Base-by-base conservation (phyloP, 31 red algal species). In the Bonnemaisonia californica region DNA sequence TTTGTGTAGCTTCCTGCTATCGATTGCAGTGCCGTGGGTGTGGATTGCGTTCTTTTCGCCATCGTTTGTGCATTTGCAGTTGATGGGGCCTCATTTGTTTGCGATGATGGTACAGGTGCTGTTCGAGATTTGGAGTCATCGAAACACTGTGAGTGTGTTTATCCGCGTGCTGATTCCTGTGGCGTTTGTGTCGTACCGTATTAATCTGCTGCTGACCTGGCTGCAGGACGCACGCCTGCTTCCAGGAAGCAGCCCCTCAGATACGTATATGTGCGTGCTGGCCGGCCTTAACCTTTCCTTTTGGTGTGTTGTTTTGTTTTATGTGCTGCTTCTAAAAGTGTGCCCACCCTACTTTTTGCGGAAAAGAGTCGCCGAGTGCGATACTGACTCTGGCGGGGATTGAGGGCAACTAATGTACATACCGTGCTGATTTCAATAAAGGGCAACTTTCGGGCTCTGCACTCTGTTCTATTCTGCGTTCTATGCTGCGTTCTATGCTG, bases 101-200 rank as follows among this genome's bases (percentile, higher is more conserved):
- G 28, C 75, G 24, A 84, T 84, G 81, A 84, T 84, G 81, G 69
- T 67, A n/a, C 81, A 84, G 37, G 81, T 84, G 39, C 59, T 84
- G 67, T 84, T 84, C 27, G 81, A 84, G 69, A 84, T 84, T 27
- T 84, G 81, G 81, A 84, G 81, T 28, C 75, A 84, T 41, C 0
- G 81, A 31, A 27, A 38, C 4, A n/a, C 19, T 23, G 69, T 84
- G 2, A 76, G 57, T 34, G 57, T 75, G 4, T 37, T 76, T 18
- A 60, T 84, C 19, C 68, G 81, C 26, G 45, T 84, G 19, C 18
- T 9, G 3, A 84, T 84, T 41, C 81, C 81, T 2, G 81, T 84
- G 3, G 58, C 69, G 9, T 84, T 84, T 68, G 81, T 84, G 7
- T 37, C 69, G n/a, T 84, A 84, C 45, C 16, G 81, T 11, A 48